Conservation (phyloP, 169 alveolate genomes). For the Besnoitia besnoiti region DNA sequence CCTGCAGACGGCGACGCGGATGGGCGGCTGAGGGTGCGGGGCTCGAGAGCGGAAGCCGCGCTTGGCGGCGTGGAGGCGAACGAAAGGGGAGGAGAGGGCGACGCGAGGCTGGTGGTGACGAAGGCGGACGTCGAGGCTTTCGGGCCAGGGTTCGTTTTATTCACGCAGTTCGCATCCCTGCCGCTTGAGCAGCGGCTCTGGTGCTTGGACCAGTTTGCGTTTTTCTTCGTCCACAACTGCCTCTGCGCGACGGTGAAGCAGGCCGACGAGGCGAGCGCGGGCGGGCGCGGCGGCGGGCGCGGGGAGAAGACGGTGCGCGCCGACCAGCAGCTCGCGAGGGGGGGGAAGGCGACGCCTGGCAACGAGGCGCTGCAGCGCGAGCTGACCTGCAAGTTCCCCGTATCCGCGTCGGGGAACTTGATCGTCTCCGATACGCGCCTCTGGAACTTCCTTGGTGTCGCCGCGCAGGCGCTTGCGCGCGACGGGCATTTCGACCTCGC, state of each 20-base stretch:
- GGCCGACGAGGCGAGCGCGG: not conserved
- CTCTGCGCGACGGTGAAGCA: not conserved
- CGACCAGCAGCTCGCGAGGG: not conserved
- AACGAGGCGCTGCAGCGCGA: not conserved
- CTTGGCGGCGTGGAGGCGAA: not conserved
- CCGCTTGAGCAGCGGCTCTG: conserved; percentile 34
- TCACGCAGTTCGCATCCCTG: not conserved
- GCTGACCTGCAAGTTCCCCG: not conserved
- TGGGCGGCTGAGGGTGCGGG: not conserved
- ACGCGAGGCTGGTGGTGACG: not conserved
- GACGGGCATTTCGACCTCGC: not conserved
- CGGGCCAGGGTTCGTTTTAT: not conserved
- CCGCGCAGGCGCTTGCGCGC: not conserved
- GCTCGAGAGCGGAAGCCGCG: not conserved
- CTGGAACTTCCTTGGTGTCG: not conserved
- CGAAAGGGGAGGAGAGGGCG: not conserved
- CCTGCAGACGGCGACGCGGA: not conserved
- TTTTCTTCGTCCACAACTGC: conserved; percentile 17
- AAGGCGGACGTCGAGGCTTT: not conserved
- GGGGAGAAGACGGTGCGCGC: not conserved
- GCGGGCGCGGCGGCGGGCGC: not conserved
- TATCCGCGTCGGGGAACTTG: not conserved
- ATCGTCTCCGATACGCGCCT: not conserved
- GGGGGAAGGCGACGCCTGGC: not conserved
- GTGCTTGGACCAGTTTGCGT: conserved; percentile 20